phyloP scores from a whole-genome alignment of 352 stramenopile genomes.

The Phytophthora sp. region DNA sequence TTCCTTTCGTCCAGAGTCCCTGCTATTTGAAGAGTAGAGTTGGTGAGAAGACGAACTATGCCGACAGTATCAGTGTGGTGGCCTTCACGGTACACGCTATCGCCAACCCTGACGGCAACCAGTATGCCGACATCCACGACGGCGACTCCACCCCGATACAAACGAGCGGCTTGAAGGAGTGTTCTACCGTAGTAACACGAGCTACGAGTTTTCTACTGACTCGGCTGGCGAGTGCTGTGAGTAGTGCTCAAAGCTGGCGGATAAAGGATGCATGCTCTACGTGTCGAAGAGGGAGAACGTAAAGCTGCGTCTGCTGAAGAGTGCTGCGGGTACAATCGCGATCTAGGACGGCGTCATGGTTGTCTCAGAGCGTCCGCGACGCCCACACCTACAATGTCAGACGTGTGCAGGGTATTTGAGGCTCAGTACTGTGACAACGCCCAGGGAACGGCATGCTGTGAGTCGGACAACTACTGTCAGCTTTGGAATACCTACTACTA shows the following conservation, averaged over 20 bases:
- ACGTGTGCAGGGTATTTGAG: conserved; percentile 27
- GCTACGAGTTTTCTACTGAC: conserved; percentile 34
- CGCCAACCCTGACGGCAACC: conserved; percentile 19
- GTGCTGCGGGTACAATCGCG: conserved; percentile 20
- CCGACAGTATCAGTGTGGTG: conserved; percentile 36
- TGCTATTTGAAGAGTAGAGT: conserved; percentile 42
- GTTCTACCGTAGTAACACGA: conserved; percentile 35
- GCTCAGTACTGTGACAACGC: conserved; percentile 54
- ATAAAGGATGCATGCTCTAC: conserved; percentile 30
- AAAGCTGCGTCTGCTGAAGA: conserved; percentile 35
- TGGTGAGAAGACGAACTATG: conserved; percentile 47
- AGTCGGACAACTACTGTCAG: conserved; percentile 46
- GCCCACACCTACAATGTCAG: conserved; percentile 18
- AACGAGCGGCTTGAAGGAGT: conserved; percentile 25
- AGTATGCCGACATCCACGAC: conserved; percentile 19
- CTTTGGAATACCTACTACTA: conserved; percentile 61
- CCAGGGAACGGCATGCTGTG: conserved; percentile 45
- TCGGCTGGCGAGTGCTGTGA: conserved; percentile 31
- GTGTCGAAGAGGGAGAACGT: conserved; percentile 30
- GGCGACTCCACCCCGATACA: conserved; percentile 13
- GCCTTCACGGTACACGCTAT: conserved; percentile 25
- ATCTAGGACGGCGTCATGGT: conserved; percentile 35
- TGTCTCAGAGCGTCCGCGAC: conserved; percentile 23
- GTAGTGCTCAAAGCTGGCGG: conserved; percentile 30
- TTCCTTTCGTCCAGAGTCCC: conserved; percentile 35